These are phyloP conservation scores for Cryptococcus neoformans DNA, from an alignment of 1,284 basidiomycete species.

Conservation along the genomic window DNA sequence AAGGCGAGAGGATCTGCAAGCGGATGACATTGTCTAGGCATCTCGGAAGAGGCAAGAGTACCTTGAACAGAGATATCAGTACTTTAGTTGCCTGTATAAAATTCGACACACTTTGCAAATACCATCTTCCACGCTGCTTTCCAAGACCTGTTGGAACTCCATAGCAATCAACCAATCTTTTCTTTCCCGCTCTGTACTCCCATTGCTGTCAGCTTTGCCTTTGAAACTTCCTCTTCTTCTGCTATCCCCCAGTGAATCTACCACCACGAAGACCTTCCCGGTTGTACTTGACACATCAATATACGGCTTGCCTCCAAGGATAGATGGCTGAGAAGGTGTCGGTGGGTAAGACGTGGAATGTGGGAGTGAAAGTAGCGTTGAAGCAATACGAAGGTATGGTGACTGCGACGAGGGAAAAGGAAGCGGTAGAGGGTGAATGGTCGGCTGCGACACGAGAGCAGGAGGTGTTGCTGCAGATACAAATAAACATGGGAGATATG, in stretches of 20 bases:
- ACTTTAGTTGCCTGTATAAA: background rate
- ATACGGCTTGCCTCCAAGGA: constrained; percentile 15
- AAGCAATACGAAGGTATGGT: constrained; percentile 15
- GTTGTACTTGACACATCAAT: constrained; percentile 33
- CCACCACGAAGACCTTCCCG: constrained; percentile 34
- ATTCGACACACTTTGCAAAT: constrained; percentile 20
- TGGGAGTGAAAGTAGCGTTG: constrained; percentile 24
- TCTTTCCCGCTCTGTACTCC: constrained; percentile 35
- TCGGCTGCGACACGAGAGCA: constrained; percentile 26
- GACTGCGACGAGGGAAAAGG: constrained; percentile 11
- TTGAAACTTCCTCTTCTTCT: constrained; percentile 1
- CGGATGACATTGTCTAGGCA: constrained; percentile 41
- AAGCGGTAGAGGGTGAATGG: constrained; percentile 33
- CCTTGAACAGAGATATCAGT: constrained; percentile 3
- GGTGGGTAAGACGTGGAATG: constrained; percentile 22
- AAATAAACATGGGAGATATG: background rate
- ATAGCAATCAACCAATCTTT: constrained; percentile 39
- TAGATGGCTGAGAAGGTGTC: background rate
- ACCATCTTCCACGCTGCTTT: constrained; percentile 10
- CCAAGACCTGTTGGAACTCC: constrained; percentile 22
- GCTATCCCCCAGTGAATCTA: constrained; percentile 15
- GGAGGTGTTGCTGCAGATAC: constrained; percentile 13
- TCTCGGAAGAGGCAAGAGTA: constrained; percentile 29
- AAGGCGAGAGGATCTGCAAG: constrained; percentile 27
- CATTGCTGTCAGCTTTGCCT: constrained; percentile 1